Evolutionary conservation across 2,329 filamentous ascomycete species (phyloP), one percentile per base, ranked within the genome.

Genomic region (Daldinia sp.): DNA sequence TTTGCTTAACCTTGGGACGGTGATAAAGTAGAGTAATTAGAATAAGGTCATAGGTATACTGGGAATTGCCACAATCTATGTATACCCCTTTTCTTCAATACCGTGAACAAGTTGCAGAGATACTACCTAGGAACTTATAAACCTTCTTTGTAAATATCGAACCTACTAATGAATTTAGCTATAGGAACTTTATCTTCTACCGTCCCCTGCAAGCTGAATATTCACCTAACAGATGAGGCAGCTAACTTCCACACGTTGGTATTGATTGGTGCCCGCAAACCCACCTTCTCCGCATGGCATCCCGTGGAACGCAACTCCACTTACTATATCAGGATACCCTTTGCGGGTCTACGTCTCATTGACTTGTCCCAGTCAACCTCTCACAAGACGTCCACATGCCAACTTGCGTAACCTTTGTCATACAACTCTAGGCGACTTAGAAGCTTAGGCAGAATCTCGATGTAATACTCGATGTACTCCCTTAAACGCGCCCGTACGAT

Each of bases 261-360:
- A 1, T 35, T 70, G 55, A 72, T 71, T 71, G 68, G 70, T 72
- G 68, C 71, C 71, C 71, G 66, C 71, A 71, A 60, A 55, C 28
- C 62, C 66, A 66, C 64, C 20, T 18, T 67, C 63, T 56, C 67
- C 64, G 59, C 50, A 65, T 50, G n/a, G 53, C 60, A 54, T 59
- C 37, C 57, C 63, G 46, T 64, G 61, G 23, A 56, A 39, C 23
- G n/a, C 26, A 41, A 41, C 20, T 51, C 70, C 68, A 69, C 70
- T 71, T 72, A 41, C 70, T 68, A 39, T 56, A 18, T 67, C 1
- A 23, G 56, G 67, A 30, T 15, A 67, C 28, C 6, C 35, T 64
- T 60, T 48, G 57, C 42, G 63, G 65, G 61, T 60, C 64, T 28
- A 62, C 41, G 65, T 69, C 46, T 60, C 65, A 68, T 66, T 23